Evolutionary conservation across 495 filamentous ascomycete genomes (phyloP), one percentile per base, ranked within the genome.

Genomic region (Peziza echinospora): DNA sequence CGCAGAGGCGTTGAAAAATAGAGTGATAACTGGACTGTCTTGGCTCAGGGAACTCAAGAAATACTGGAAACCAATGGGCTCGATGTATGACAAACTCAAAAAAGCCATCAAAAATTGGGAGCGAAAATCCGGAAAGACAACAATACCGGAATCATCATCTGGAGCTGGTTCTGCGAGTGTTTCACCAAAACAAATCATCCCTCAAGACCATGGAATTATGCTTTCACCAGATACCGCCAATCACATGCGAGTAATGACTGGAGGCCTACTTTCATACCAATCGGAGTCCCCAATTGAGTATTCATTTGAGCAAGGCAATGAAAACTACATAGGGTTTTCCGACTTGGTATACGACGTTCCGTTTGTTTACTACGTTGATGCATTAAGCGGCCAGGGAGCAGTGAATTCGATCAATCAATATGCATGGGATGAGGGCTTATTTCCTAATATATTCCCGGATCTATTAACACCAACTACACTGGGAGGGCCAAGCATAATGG

Each of bases 41-140:
- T 60, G 57, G 57, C 13, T 60, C 39, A 56, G 48, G 26, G 57
- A 60, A 28, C 39, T 60, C n/a, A 54, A 53, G 50, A 50, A 16
- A 24, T 60, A 60, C 37, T 60, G 57, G 57, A 56, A 53, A 21
- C 57, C 57, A 10, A 46, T 60, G 24, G 56, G 59, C 16, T 49
- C 47, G 4, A 53, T 59, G 50, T 59, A 59, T 30, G 52, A 49
- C 42, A 59, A 56, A 41, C 45, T 59, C 13, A 45, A 50, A 23
- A 59, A 47, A 34, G 23, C 42, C 8, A 50, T 47, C 17, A 26
- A 34, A 21, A 39, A 23, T 1, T 19, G 59, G 13, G 56, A 55
- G 2, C 44, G 26, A 13, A 37, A 37, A 17, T 17, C 30, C 3
- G 30, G 13, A 2, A 37, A 37, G 6, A 13, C 19, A 37, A 17